These are phyloP conservation scores for Daedaleopsis sinensis DNA, from an alignment of 768 basidiomycete species.

Conservation along the genomic window DNA sequence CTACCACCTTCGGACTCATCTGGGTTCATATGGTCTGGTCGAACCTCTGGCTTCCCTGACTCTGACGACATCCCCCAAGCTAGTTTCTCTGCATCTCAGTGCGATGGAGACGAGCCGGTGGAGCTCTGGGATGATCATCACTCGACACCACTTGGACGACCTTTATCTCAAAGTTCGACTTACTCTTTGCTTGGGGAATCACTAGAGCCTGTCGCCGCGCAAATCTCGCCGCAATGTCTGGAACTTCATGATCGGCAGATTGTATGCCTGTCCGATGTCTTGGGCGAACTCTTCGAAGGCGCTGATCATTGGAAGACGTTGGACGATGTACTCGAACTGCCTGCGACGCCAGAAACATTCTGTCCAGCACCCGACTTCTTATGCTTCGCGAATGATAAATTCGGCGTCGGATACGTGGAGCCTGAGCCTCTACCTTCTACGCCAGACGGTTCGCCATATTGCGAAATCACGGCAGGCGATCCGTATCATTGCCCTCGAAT, in stretches of 20 bases:
- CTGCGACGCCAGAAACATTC: neutral
- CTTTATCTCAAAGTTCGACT: neutral
- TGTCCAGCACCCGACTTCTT: neutral
- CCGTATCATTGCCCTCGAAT: too few relatives aligned
- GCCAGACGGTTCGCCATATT: too few relatives aligned
- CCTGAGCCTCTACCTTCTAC: too few relatives aligned
- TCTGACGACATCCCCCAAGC: constrained; percentile 16
- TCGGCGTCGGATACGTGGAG: constrained; percentile 9
- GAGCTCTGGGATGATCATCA: neutral
- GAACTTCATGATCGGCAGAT: neutral
- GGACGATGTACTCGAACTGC: constrained; percentile 12
- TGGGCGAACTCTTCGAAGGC: constrained; percentile 27
- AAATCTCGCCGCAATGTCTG: neutral
- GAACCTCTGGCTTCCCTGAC: neutral
- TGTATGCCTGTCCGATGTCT: constrained; percentile 13
- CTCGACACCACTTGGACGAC: neutral
- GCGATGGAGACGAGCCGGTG: neutral
- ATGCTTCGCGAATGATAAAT: neutral
- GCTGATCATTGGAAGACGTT: constrained; percentile 25
- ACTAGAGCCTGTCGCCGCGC: neutral
- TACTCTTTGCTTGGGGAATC: neutral
- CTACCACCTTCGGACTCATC: neutral
- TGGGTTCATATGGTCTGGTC: neutral
- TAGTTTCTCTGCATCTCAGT: constrained; percentile 12
- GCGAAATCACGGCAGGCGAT: too few relatives aligned